Conservation (phyloP, 1,284 basidiomycete species). For the Moesziomyces sp. region DNA sequence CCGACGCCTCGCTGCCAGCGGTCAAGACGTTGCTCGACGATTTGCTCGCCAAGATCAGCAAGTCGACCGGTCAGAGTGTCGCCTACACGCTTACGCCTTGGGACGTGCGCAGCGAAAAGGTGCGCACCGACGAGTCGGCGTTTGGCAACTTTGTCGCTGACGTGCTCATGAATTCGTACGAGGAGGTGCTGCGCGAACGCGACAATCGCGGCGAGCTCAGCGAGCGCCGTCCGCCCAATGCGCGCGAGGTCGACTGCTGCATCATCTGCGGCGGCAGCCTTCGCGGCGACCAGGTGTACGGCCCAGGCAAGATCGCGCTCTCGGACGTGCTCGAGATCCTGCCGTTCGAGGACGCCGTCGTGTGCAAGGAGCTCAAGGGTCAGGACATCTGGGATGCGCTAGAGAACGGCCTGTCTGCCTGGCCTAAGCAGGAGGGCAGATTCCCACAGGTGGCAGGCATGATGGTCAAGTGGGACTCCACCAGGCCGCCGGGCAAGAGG, state of each 20-base stretch:
- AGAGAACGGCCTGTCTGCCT: conserved; percentile 79
- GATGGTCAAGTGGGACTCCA: conserved; percentile 86
- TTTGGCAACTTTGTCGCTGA: conserved; percentile 91
- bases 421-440: conserved; percentile 91
- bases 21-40: conserved; percentile 76
- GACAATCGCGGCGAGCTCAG: conserved; percentile 70
- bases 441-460: conserved; percentile 91
- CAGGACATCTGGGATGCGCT: conserved; percentile 82
- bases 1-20: conserved; percentile 73
- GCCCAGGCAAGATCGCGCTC: conserved; percentile 79
- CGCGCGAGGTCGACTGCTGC: conserved; percentile 50
- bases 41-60: conserved; percentile 78
- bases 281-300: conserved; percentile 84
- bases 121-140: conserved; percentile 79
- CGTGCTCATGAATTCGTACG: conserved; percentile 84
- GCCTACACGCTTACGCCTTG: conserved; percentile 78
- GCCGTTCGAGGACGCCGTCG: conserved; percentile 84
- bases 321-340: conserved; percentile 87
- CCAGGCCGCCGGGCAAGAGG: conserved; percentile 66
- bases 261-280: conserved; percentile 74
- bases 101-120: conserved; percentile 79
- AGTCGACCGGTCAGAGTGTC: conserved; percentile 74
- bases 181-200: conserved; percentile 76
- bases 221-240: conserved; percentile 17
- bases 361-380: conserved; percentile 85